Evolutionary conservation across 2,329 filamentous ascomycete species (phyloP).

Genomic region (Fusarium chaquense): DNA sequence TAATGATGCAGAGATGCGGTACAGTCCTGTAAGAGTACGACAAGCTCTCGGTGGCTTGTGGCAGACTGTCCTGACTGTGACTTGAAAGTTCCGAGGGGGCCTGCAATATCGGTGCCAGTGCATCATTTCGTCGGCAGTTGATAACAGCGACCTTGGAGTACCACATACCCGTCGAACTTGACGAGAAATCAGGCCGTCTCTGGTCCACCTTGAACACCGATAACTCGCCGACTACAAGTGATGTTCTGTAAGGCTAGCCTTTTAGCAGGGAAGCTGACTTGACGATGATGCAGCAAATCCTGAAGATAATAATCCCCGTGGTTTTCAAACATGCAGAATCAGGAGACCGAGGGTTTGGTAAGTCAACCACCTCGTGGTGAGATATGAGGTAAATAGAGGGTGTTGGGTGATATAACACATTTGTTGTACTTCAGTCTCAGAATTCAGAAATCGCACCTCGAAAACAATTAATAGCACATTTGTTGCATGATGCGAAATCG

Average conservation of each 20-base stretch:
- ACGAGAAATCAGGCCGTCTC: background rate
- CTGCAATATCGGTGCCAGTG: constrained; percentile 11
- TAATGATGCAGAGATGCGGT: constrained; percentile 35
- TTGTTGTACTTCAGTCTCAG: background rate
- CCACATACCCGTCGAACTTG: background rate
- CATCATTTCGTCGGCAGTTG: constrained; percentile 24
- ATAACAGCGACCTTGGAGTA: background rate
- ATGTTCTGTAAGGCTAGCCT: background rate
- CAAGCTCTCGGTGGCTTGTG: constrained; percentile 7
- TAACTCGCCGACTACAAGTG: background rate
- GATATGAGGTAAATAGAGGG: background rate
- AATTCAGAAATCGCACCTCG: too few relatives aligned
- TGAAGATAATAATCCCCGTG: constrained; percentile 15
- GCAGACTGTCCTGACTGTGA: background rate
- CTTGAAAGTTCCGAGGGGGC: constrained; percentile 21
- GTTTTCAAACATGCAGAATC: constrained; percentile 2
- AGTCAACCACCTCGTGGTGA: constrained; percentile 5
- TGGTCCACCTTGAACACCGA: background rate
- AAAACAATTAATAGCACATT: background rate
- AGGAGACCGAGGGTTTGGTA: background rate
- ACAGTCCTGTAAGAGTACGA: constrained; percentile 1
- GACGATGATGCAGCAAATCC: background rate
- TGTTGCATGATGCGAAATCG: background rate
- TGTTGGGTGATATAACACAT: background rate
- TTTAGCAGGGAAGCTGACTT: constrained; percentile 2